These are phyloP conservation scores for Talaromyces sp. DNA, from an alignment of 2,329 filamentous ascomycete genomes.

Conservation along the genomic window DNA sequence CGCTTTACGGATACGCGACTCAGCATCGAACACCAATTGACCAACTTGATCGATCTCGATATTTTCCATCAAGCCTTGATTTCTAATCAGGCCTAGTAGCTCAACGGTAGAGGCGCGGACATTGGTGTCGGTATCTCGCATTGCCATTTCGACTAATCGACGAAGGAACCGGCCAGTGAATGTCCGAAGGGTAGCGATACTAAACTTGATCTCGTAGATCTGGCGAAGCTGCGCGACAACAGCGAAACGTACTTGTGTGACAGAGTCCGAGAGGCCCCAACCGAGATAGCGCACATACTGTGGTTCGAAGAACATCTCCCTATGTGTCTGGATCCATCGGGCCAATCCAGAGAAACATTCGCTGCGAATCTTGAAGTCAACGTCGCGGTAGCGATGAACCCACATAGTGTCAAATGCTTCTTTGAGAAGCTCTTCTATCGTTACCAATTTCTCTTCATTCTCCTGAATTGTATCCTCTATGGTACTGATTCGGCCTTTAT, in stretches of 20 bases:
- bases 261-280: conserved; percentile 86
- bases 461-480: conserved; percentile 70
- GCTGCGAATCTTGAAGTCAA: conserved; percentile 81
- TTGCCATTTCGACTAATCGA: conserved; percentile 88
- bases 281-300: conserved; percentile 89
- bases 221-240: conserved; percentile 77
- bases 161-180: conserved; percentile 91
- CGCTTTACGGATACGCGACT: conserved; percentile 78
- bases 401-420: conserved; percentile 92
- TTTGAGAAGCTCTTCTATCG: conserved; percentile 68
- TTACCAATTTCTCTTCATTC: conserved; percentile 65
- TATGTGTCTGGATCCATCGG: conserved; percentile 80
- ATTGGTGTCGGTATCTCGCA: conserved; percentile 72
- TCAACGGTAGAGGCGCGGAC: conserved; percentile 79
- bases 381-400: conserved; percentile 90
- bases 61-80: conserved; percentile 82
- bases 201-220: conserved; percentile 76
- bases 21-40: conserved; percentile 82
- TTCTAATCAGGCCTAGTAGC: conserved; percentile 75
- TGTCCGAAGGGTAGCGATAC: conserved; percentile 71
- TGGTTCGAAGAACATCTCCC: conserved; percentile 85
- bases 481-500: conserved; percentile 72
- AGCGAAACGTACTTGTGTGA: conserved; percentile 72
- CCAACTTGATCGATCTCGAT: conserved; percentile 87
- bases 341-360: conserved; percentile 86